Conservation (phyloP, 106 monocot species). For the Phalaenopsis equestris region DNA sequence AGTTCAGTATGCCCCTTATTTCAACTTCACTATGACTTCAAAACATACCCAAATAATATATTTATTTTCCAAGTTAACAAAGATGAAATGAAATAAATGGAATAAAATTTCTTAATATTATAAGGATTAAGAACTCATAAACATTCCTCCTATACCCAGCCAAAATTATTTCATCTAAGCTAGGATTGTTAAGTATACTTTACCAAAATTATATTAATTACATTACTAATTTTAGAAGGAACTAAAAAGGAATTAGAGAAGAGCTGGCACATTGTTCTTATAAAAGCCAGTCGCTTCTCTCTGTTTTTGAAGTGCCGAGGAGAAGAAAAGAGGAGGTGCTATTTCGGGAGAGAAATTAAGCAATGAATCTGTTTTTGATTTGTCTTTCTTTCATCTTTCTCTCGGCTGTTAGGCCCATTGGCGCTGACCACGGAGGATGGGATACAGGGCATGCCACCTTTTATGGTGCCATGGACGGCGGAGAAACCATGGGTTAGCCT, state of each 20-base stretch:
- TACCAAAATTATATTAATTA: not conserved
- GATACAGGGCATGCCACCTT: not conserved
- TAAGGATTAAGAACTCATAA: no score
- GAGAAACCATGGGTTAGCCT: not conserved
- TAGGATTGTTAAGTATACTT: no score
- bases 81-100: no score
- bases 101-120: no score
- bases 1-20: no score
- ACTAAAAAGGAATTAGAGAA: not conserved
- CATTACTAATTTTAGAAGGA: not conserved
- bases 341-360: not conserved
- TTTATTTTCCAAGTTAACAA: no score
- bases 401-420: not conserved
- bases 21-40: no score
- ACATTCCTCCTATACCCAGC: no score
- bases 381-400: not conserved
- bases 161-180: no score
- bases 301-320: not conserved
- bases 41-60: no score
- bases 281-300: not conserved
- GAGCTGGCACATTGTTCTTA: not conserved
- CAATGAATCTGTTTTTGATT: not conserved
- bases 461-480: not conserved
- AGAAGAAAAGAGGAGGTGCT: not conserved
- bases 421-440: not conserved